A percentile compares a stretch with the other conserved stretches of the same genome.
Evolutionary conservation across 495 filamentous ascomycete genomes (phyloP).

Genomic region (Penicillium simplicissimum): DNA sequence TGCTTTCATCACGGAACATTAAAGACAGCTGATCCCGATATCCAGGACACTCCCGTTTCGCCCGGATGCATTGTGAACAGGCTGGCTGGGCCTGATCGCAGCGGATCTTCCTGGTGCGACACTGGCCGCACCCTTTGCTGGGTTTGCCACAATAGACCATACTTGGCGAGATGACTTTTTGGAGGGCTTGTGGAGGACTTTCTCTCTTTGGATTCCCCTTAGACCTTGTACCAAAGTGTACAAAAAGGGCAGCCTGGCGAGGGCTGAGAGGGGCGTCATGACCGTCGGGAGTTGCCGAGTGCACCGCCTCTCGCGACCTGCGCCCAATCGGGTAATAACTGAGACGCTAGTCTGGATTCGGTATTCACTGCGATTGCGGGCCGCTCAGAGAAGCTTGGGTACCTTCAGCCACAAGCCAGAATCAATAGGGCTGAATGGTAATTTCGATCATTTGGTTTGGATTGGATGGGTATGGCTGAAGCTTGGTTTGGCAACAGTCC

Average conservation of each 20-base stretch:
- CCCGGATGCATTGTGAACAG: slow-evolving; percentile 69
- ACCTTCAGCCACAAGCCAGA: not conserved
- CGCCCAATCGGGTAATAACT: slow-evolving; percentile 9
- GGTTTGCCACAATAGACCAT: slow-evolving; percentile 80
- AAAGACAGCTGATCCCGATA: slow-evolving; percentile 69
- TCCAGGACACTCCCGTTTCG: slow-evolving; percentile 64
- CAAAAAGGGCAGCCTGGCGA: not conserved
- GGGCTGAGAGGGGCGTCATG: not conserved
- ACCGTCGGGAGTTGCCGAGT: slow-evolving; percentile 4
- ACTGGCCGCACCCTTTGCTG: slow-evolving; percentile 72
- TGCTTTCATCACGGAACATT: slow-evolving; percentile 74
- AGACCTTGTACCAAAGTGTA: not conserved
- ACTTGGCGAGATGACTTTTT: not conserved
- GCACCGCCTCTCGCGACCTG: slow-evolving; percentile 13
- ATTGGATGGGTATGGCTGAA: not conserved
- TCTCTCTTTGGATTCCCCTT: not conserved
- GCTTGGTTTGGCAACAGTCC: not conserved
- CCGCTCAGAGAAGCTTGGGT: not conserved
- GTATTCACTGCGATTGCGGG: slow-evolving; percentile 19
- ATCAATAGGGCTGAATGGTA: not conserved
- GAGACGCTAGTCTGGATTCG: slow-evolving; percentile 10
- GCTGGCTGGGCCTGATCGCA: slow-evolving; percentile 66
- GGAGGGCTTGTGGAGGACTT: not conserved
- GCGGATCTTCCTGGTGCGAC: slow-evolving; percentile 63
- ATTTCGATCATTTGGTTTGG: not conserved